phyloP scores from a whole-genome alignment of 805 yeast genomes.

The Barnettozyma vustinii region DNA sequence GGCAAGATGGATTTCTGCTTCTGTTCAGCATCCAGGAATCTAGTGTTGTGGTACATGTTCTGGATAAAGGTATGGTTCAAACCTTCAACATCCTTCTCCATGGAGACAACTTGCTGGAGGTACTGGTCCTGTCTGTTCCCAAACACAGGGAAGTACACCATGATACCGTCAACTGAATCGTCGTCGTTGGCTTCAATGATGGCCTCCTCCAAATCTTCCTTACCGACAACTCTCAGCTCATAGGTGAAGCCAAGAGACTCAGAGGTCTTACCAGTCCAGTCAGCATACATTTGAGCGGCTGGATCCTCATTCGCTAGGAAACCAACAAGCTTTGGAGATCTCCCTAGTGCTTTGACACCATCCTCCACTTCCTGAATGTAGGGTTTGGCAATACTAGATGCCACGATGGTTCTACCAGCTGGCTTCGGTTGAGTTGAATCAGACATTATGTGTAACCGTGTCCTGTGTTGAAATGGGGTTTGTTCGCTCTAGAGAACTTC shows the following conservation, averaged over 20 bases:
- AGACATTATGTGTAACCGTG: conserved; percentile 12
- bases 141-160: conserved; percentile 96
- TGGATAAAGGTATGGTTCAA: conserved; percentile 85
- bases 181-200: conserved; percentile 80
- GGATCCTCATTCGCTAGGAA: conserved; percentile 90
- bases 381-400: conserved; percentile 80
- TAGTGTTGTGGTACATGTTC: conserved; percentile 88
- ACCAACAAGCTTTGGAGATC: conserved; percentile 80
- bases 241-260: conserved; percentile 81
- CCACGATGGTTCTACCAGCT: conserved; percentile 77
- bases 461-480: conserved; percentile 2
- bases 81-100: conserved; percentile 95
- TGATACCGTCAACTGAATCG: conserved; percentile 76
- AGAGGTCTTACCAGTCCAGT: conserved; percentile 91
- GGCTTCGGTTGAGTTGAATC: conserved; percentile 22
- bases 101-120: conserved; percentile 86
- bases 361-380: conserved; percentile 66
- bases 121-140: conserved; percentile 95
- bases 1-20: conserved; percentile 82
- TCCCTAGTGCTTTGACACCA: conserved; percentile 47
- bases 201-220: conserved; percentile 80
- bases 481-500: background rate
- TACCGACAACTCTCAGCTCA: conserved; percentile 64
- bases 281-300: conserved; percentile 92
- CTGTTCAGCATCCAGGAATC: conserved; percentile 71